Evolutionary conservation across 371 early-diverging fungal species (phyloP).

Genomic region (Mortierella sp.): DNA sequence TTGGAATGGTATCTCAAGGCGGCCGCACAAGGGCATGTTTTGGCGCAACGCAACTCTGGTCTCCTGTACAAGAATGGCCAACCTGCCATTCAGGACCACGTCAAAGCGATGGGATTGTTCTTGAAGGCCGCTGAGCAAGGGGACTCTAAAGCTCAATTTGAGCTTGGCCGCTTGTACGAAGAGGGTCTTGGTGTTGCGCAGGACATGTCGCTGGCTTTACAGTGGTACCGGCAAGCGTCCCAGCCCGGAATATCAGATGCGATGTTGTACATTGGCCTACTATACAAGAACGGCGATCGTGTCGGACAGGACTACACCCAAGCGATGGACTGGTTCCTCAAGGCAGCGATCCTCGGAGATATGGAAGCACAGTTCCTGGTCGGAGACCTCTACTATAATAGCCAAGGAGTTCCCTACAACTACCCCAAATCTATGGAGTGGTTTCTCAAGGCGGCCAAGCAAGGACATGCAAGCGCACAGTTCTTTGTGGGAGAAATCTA

Average conservation of each 20-base stretch:
- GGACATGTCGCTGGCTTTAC: slow-evolving; percentile 4
- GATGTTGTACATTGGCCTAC: too few relatives aligned
- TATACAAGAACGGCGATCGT: too few relatives aligned
- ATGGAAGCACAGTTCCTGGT: not conserved
- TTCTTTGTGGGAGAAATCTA: not conserved
- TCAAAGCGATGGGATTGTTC: not conserved
- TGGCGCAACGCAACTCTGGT: not conserved
- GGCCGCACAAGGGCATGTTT: not conserved
- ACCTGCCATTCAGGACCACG: not conserved
- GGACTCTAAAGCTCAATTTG: slow-evolving; percentile 23
- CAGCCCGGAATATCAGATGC: too few relatives aligned
- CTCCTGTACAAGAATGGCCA: not conserved
- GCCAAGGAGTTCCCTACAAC: not conserved
- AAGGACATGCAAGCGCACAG: not conserved
- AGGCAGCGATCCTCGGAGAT: not conserved
- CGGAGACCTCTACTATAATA: not conserved
- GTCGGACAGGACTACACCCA: too few relatives aligned
- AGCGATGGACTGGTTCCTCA: too few relatives aligned
- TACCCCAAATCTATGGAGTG: not conserved
- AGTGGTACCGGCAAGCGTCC: too few relatives aligned
- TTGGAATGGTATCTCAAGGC: not conserved
- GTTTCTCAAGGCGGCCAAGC: not conserved
- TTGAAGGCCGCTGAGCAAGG: not conserved
- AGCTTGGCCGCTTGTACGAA: slow-evolving; percentile 62
- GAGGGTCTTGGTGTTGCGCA: not conserved